A percentile compares a stretch with the other conserved stretches of the same genome.
phyloP scores from a whole-genome alignment of 495 filamentous ascomycete genomes.

The Aspergillus olivimuriae region DNA sequence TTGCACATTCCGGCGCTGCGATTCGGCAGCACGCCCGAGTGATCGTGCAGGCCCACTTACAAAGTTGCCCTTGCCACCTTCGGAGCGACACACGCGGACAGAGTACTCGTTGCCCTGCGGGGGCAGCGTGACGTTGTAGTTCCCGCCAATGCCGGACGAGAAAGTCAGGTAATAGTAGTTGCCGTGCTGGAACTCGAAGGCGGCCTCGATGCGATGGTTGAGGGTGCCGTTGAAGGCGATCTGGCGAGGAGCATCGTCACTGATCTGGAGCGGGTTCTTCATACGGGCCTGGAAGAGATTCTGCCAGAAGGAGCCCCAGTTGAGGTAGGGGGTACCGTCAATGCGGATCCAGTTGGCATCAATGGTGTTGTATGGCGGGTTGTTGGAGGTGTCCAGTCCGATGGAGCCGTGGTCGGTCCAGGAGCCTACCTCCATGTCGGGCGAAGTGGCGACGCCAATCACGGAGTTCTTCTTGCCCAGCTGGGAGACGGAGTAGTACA shows the following conservation, averaged over 20 bases:
- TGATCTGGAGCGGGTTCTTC: constrained; percentile 34
- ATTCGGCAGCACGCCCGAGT: too few relatives aligned
- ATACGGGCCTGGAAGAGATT: constrained; percentile 59
- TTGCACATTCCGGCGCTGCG: too few relatives aligned
- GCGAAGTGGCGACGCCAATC: constrained; percentile 64
- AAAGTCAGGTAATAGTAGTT: constrained; percentile 63
- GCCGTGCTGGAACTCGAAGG: constrained; percentile 48
- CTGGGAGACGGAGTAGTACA: constrained; percentile 64
- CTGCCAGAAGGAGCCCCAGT: constrained; percentile 66
- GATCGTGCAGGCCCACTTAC: constrained; percentile 41
- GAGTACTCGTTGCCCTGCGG: constrained; percentile 57
- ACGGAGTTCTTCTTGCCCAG: constrained; percentile 58
- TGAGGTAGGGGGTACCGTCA: constrained; percentile 45
- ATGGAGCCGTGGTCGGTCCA: constrained; percentile 50
- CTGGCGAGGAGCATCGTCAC: constrained; percentile 32
- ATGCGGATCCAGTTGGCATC: constrained; percentile 56
- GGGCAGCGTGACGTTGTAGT: constrained; percentile 43
- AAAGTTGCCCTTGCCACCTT: constrained; percentile 46
- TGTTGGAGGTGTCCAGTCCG: constrained; percentile 42
- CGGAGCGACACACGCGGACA: constrained; percentile 57
- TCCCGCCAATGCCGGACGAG: constrained; percentile 56
- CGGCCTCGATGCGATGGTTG: constrained; percentile 51
- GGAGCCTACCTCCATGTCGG: constrained; percentile 50
- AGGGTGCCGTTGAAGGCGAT: constrained; percentile 50
- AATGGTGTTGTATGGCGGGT: constrained; percentile 60